Percentiles rank a stretch among this genome's conserved stretches.
Evolutionary conservation across 768 basidiomycete genomes (phyloP).

Genomic region (Naganishia antarctica): DNA sequence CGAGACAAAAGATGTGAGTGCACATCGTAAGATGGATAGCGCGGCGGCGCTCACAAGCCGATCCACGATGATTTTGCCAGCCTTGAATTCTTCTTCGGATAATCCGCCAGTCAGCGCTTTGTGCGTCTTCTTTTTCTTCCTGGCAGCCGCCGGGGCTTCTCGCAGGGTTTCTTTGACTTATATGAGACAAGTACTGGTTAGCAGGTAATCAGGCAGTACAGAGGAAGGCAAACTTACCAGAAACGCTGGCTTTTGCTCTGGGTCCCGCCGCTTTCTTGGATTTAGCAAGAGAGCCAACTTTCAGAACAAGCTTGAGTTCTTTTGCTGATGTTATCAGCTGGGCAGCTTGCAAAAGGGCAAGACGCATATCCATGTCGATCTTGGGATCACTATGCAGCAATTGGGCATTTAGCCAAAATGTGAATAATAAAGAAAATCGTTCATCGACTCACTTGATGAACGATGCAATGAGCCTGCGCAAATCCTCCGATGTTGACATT

Average conservation of each 20-base stretch:
- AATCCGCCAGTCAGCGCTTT: slow-evolving; percentile 75
- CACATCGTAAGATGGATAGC: not conserved
- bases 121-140: slow-evolving; percentile 55
- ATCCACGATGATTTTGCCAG: slow-evolving; percentile 70
- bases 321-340: slow-evolving; percentile 25
- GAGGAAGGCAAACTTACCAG: slow-evolving; percentile 5
- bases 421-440: no score
- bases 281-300: slow-evolving; percentile 16
- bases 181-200: slow-evolving; percentile 18
- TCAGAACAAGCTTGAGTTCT: slow-evolving; percentile 26
- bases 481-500: slow-evolving; percentile 7
- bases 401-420: no score
- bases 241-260: slow-evolving; percentile 17
- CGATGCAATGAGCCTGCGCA: slow-evolving; percentile 9
- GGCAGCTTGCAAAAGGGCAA: slow-evolving; percentile 15
- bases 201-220: not conserved
- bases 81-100: slow-evolving; percentile 67
- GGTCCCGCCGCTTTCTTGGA: not conserved
- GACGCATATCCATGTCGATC: slow-evolving; percentile 15
- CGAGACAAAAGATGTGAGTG: not conserved
- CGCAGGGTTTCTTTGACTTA: slow-evolving; percentile 33
- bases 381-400: slow-evolving; percentile 10
- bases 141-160: slow-evolving; percentile 9
- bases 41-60: slow-evolving; percentile 54
- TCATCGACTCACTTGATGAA: slow-evolving; percentile 8